Evolutionary conservation across 441 rosid genomes (phyloP), one percentile per base, ranked within the genome.

Genomic region (Erodium moschatum): DNA sequence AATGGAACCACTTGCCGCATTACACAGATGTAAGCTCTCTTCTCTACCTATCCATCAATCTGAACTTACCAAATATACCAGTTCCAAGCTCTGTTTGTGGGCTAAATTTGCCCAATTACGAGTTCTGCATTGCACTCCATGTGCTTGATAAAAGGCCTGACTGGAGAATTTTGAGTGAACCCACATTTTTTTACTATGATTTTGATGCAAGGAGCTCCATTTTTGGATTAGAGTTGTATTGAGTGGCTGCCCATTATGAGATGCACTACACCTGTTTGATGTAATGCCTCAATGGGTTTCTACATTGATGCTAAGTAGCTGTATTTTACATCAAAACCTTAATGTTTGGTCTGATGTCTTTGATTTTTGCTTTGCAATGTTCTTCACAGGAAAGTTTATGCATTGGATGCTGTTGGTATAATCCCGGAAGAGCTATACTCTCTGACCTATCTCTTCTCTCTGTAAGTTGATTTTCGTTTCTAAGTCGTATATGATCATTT

Each of bases 341-440:
- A 3, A 35, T 35, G 42, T 35, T 35, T 35, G 42, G 42, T 35
- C 2, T 35, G 8, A 7, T 1, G 5, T 11, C 56, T 7, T 9
- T 12, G 4, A 21, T 4, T 42, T 65, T 72, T 60, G 18, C 20
- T 40, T 4, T 29, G 15, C 0, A 6, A 6, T 11, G 20, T 65
- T 64, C 3, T 16, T 56, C 62, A 10, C 89, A 87, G 92, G 79
- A 85, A 78, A 74, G 90, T 83, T 62, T 81, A 69, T 58, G 75
- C 81, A 0, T n/a, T 74, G 72, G 64, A 83, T 61, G 76, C 81
- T 38, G 40, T 65, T 0, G 92, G 92, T 24, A 66, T 52, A 3
- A 79, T 89, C 70, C 92, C 95, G 0, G 81, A 83, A 7, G 89
- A 85, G 56, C 77, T 89, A 6, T 89, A 89, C 90, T 80, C 50